A percentile compares a stretch with the other conserved stretches of the same genome.
These are phyloP conservation scores for Colletotrichum sp. DNA, from an alignment of 2,329 filamentous ascomycete species.

Conservation along the genomic window DNA sequence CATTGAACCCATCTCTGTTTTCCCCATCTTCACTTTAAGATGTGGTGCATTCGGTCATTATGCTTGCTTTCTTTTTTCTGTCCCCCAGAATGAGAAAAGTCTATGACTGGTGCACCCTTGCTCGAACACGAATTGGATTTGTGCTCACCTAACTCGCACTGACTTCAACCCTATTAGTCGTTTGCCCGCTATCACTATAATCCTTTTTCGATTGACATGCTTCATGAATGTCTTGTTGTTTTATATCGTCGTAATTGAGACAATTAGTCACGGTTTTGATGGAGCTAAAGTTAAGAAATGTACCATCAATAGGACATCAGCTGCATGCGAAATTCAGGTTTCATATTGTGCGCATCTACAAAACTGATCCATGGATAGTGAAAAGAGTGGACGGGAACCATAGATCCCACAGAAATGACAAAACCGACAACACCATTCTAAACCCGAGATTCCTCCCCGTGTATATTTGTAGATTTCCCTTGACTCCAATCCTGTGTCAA, in stretches of 20 bases:
- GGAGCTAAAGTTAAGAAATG: fast-evolving
- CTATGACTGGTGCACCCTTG: fast-evolving
- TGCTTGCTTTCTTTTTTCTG: no score
- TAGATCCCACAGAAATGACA: background rate
- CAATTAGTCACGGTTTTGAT: background rate
- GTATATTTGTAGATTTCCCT: background rate
- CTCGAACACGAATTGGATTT: no score
- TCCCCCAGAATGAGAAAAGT: no score
- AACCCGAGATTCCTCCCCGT: background rate
- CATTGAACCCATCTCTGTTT: background rate
- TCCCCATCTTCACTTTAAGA: fast-evolving
- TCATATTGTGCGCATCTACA: fast-evolving
- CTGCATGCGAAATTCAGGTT: background rate
- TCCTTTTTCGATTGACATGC: no score
- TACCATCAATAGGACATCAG: background rate
- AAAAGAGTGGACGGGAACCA: background rate
- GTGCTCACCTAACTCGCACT: fast-evolving
- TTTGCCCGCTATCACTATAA: no score
- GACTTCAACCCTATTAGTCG: no score
- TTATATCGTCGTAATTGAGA: no score
- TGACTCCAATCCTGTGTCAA: background rate
- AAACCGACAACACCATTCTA: background rate
- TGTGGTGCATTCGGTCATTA: fast-evolving
- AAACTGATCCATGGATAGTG: background rate
- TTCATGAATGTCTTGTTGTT: no score